phyloP scores from a whole-genome alignment of 2,329 filamentous ascomycete genomes.

The Scytalidium lignicola region DNA sequence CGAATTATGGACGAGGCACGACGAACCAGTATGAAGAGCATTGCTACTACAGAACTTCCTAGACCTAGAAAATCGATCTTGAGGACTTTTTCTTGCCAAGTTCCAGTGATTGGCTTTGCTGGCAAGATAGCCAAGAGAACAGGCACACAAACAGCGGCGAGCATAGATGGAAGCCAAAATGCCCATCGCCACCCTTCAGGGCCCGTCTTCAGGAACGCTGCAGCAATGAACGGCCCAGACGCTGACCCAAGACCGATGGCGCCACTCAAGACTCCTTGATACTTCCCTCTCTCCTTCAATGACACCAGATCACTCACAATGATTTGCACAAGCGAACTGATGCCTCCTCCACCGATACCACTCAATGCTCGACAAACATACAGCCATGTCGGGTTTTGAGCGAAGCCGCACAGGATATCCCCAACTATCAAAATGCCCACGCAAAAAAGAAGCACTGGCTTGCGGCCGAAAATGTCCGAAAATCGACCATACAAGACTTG shows the following conservation, averaged over 20 bases:
- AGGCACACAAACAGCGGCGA: conserved; percentile 9
- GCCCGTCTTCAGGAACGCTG: conserved; percentile 7
- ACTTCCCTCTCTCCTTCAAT: conserved; percentile 38
- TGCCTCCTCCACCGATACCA: conserved; percentile 43
- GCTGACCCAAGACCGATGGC: conserved; percentile 20
- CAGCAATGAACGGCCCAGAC: conserved; percentile 23
- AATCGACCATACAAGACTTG: conserved; percentile 71
- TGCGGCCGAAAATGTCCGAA: conserved; percentile 66
- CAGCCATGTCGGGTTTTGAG: conserved; percentile 35
- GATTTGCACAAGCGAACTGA: conserved; percentile 39
- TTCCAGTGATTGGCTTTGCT: conserved; percentile 11
- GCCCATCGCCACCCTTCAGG: conserved; percentile 14
- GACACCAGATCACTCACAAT: conserved; percentile 45
- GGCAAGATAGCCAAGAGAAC: conserved; percentile 12
- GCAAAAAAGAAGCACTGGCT: conserved; percentile 56
- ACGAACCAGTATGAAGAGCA: conserved; percentile 6
- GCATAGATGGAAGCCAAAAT: conserved; percentile 20
- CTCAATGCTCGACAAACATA: conserved; percentile 48
- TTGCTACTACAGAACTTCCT: conserved; percentile 5
- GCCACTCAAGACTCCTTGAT: conserved; percentile 27
- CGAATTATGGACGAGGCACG: too few species aligned
- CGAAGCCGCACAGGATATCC: conserved; percentile 38
- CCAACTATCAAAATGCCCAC: conserved; percentile 39
- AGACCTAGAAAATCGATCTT: conserved; percentile 22
- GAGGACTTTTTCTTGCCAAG: conserved; percentile 13